Conservation (phyloP, 2,329 filamentous ascomycete genomes). For the Teratosphaeria gauchensis region DNA sequence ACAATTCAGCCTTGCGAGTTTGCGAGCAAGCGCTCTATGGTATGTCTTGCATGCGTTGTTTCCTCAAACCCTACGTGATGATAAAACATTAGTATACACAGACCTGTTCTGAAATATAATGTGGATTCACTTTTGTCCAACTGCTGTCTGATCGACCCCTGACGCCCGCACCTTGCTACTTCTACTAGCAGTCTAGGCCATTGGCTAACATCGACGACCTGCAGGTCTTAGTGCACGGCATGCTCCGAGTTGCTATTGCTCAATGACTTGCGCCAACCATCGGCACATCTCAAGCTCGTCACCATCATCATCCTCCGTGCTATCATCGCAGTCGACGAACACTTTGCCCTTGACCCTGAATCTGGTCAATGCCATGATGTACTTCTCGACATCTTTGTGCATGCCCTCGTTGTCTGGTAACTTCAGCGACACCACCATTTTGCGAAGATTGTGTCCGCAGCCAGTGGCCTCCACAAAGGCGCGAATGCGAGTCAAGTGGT, state of each 20-base stretch:
- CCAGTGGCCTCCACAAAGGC: neutral
- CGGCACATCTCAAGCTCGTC: neutral
- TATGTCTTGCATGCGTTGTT: neutral
- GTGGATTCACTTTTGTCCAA: slow-evolving; percentile 25
- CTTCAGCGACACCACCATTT: neutral
- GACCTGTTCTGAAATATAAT: slow-evolving; percentile 24
- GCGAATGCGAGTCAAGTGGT: neutral
- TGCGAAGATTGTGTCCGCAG: neutral
- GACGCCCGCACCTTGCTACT: neutral
- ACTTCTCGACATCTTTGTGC: neutral
- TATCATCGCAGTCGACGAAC: neutral
- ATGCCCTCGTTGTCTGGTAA: neutral
- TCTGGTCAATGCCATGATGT: neutral
- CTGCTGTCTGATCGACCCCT: slow-evolving; percentile 22
- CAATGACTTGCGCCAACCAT: neutral
- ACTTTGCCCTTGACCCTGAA: neutral
- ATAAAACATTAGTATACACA: slow-evolving; percentile 21
- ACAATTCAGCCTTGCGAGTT: no score
- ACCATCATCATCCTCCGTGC: neutral
- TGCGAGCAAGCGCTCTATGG: neutral
- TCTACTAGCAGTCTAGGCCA: neutral
- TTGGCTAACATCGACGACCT: neutral
- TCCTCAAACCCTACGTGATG: slow-evolving; percentile 10
- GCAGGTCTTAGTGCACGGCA: neutral
- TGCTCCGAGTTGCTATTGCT: neutral